Evolutionary conservation across 306 rosid species (phyloP).

Genomic region (Prunus mira): DNA sequence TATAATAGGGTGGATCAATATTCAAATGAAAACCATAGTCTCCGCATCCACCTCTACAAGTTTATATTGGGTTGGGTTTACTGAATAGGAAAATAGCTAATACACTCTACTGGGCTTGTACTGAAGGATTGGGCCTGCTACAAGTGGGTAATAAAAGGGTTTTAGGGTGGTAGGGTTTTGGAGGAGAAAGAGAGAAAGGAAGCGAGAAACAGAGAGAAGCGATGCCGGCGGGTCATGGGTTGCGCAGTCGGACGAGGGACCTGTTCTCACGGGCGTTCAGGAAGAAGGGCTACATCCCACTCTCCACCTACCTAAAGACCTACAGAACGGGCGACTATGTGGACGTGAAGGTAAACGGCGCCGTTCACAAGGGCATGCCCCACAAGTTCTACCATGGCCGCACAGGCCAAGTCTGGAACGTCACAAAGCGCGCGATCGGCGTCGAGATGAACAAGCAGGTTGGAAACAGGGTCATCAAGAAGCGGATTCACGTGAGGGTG

Average conservation of each 20-base stretch:
- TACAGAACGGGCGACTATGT: conserved; percentile 74
- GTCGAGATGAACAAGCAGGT: conserved; percentile 96
- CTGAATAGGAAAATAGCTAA: no score
- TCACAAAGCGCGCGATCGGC: conserved; percentile 87
- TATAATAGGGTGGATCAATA: no score
- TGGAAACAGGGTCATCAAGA: conserved; percentile 17
- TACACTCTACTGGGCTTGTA: no score
- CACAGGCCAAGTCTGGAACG: conserved; percentile 86
- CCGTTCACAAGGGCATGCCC: conserved; percentile 87
- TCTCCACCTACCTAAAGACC: conserved; percentile 67
- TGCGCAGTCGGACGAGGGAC: conserved; percentile 70
- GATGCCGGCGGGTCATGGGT: conserved; percentile 94
- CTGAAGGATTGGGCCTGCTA: no score
- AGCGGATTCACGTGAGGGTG: conserved; percentile 30
- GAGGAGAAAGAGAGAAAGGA: neutral
- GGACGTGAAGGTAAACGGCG: conserved; percentile 81
- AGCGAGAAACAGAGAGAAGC: conserved; percentile 11
- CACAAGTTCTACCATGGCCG: conserved; percentile 97
- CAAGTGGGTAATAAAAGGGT: neutral
- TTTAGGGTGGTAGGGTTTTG: neutral
- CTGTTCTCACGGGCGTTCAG: conserved; percentile 81
- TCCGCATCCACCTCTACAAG: no score
- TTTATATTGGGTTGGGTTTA: no score
- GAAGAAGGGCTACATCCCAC: conserved; percentile 92
- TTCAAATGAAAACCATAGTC: no score